These are phyloP conservation scores for Entomophthora muscae DNA, from an alignment of 371 early-diverging fungal species.

Conservation along the genomic window DNA sequence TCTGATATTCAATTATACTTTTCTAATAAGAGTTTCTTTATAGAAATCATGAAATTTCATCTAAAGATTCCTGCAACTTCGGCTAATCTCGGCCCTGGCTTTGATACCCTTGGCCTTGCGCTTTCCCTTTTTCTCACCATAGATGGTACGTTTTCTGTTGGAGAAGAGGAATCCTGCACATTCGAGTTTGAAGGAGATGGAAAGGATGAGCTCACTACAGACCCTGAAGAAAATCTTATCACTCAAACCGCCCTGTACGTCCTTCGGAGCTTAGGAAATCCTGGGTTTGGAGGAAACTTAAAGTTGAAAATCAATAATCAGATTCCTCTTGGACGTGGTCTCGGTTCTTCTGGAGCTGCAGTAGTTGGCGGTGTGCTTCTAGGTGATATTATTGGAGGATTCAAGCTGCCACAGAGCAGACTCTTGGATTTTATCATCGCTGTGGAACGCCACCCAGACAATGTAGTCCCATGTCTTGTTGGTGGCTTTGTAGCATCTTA, in stretches of 20 bases:
- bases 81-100: conserved; percentile 94
- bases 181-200: conserved; percentile 53
- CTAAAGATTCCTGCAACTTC: conserved; percentile 74
- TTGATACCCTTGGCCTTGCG: conserved; percentile 84
- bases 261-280: conserved; percentile 42
- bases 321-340: conserved; percentile 88
- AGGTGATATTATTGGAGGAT: conserved; percentile 51
- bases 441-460: conserved; percentile 94
- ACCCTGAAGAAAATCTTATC: conserved; percentile 69
- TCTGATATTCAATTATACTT: too few species aligned
- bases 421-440: conserved; percentile 70
- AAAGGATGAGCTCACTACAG: conserved; percentile 55
- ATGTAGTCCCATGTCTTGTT: conserved; percentile 79
- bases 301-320: conserved; percentile 53
- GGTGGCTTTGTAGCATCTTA: conserved; percentile 87
- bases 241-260: conserved; percentile 75
- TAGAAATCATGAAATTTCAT: background rate
- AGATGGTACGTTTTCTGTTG: conserved; percentile 22
- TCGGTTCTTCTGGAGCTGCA: conserved; percentile 91
- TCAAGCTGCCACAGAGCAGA: conserved; percentile 44
- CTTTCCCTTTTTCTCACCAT: conserved; percentile 67
- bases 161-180: conserved; percentile 11
- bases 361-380: conserved; percentile 85
- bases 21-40: too few species aligned
- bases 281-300: conserved; percentile 30